phyloP scores from a whole-genome alignment of 2,329 filamentous ascomycete species.

The Paraphaeosphaeria minitans region DNA sequence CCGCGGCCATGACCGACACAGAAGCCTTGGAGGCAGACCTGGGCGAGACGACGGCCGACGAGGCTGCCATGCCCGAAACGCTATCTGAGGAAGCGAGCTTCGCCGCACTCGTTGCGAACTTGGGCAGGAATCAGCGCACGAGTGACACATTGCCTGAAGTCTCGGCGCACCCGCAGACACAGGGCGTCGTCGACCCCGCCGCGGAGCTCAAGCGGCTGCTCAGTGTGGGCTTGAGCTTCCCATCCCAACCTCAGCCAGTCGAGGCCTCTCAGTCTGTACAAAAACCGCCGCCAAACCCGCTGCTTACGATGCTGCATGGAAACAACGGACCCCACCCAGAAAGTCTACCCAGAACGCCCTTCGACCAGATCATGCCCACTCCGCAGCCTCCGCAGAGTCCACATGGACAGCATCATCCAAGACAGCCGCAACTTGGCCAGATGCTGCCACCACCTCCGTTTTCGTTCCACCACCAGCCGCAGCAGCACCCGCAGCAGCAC shows the following conservation, averaged over 20 bases:
- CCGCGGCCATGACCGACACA: conserved; percentile 34
- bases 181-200: conserved; percentile 50
- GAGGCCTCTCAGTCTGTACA: conserved; percentile 44
- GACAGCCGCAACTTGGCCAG: conserved; percentile 55
- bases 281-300: conserved; percentile 47
- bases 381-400: conserved; percentile 62
- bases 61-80: conserved; percentile 17
- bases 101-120: conserved; percentile 37
- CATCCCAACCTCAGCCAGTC: conserved; percentile 34
- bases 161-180: conserved; percentile 25
- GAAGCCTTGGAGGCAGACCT: conserved; percentile 36
- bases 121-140: conserved; percentile 33
- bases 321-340: conserved; percentile 22
- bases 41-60: conserved; percentile 36
- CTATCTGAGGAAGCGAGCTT: conserved; percentile 30
- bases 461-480: conserved; percentile 50
- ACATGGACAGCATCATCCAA: conserved; percentile 58
- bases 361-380: conserved; percentile 59
- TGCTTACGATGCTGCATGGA: conserved; percentile 60
- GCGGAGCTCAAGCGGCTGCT: conserved; percentile 59
- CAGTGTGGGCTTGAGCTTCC: conserved; percentile 50
- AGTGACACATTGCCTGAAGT: conserved; percentile 41
- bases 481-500: conserved; percentile 45
- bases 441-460: conserved; percentile 59
- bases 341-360: conserved; percentile 51